A percentile compares a stretch with the other conserved stretches of the same genome.
These are phyloP conservation scores for Trichoderma sp. DNA, from an alignment of 2,329 filamentous ascomycete species.

Conservation along the genomic window DNA sequence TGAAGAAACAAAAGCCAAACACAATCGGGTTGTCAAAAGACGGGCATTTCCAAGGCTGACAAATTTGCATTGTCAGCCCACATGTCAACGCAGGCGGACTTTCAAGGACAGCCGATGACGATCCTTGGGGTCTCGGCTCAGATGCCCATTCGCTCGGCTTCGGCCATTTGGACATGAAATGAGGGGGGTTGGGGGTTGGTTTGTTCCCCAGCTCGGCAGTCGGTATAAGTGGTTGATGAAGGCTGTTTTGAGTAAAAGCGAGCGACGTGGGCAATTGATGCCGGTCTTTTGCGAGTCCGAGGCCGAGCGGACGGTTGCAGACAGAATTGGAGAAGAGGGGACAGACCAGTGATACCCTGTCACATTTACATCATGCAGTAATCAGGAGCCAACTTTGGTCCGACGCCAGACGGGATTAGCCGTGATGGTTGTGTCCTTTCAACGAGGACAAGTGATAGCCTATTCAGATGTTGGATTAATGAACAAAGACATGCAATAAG, in stretches of 20 bases:
- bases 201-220: too few relatives aligned
- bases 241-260: too few relatives aligned
- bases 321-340: background rate
- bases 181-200: background rate
- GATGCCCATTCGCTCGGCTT: background rate
- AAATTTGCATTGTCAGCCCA: background rate
- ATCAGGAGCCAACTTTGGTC: background rate
- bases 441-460: background rate
- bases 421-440: background rate
- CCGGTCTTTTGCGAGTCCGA: background rate
- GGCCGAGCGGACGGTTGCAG: background rate
- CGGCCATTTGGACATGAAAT: background rate
- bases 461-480: background rate
- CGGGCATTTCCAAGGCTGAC: conserved; percentile 16
- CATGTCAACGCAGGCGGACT: background rate
- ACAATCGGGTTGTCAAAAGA: background rate
- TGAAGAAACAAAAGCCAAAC: background rate
- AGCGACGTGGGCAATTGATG: background rate
- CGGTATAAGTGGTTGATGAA: too few relatives aligned
- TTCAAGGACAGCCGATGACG: background rate
- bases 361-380: conserved; percentile 25
- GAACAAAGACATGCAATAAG: background rate
- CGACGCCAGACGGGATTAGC: conserved; percentile 18
- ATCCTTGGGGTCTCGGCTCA: background rate
- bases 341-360: background rate